phyloP scores from a whole-genome alignment of 257 asterid species.

The Avicennia marina region DNA sequence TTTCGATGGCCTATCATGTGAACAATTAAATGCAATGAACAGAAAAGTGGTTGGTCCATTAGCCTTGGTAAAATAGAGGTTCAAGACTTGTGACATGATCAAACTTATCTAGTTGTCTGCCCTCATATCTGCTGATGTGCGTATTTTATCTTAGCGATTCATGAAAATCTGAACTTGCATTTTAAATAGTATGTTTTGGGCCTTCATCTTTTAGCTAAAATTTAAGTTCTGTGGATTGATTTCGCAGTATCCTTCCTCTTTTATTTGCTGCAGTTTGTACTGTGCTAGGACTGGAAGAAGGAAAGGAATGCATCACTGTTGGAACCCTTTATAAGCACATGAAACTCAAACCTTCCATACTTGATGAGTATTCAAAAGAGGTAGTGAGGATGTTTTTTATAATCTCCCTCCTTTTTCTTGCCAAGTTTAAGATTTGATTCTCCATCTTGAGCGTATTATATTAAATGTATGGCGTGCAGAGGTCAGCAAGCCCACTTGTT shows the following conservation, averaged over 20 bases:
- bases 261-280: slow-evolving; percentile 65
- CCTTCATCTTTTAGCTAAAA: not conserved
- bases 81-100: too few relatives aligned
- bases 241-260: slow-evolving; percentile 7
- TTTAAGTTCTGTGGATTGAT: slow-evolving; percentile 16
- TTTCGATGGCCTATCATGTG: too few relatives aligned
- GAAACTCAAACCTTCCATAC: slow-evolving; percentile 89
- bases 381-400: slow-evolving; percentile 28
- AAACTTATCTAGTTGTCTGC: too few relatives aligned
- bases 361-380: slow-evolving; percentile 96
- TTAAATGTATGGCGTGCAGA: slow-evolving; percentile 39
- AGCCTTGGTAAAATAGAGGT: too few relatives aligned
- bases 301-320: slow-evolving; percentile 75
- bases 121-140: too few relatives aligned
- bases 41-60: too few relatives aligned
- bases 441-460: slow-evolving; percentile 12
- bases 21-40: too few relatives aligned
- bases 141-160: too few relatives aligned
- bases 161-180: too few relatives aligned
- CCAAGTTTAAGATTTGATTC: slow-evolving; percentile 9
- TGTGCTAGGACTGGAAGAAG: slow-evolving; percentile 79
- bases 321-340: slow-evolving; percentile 92
- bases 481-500: slow-evolving; percentile 67
- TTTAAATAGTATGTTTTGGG: too few relatives aligned
- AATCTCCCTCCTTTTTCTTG: not conserved